Evolutionary conservation across 73 alveolate genomes (phyloP).

Genomic region (Blepharisma stoltei): DNA sequence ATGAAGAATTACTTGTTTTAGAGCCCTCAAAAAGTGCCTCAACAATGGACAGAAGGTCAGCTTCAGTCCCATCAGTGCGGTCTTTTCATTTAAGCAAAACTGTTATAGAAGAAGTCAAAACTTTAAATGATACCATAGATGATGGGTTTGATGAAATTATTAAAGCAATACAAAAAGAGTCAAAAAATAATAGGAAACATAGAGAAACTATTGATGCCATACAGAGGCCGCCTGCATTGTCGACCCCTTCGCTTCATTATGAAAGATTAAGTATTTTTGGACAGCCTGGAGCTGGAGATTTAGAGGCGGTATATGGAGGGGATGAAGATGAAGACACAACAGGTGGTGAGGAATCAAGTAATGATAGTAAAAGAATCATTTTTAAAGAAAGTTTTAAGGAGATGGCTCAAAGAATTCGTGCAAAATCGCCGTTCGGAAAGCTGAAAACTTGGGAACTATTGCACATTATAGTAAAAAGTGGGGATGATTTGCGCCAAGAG

Average conservation of each 20-base stretch:
- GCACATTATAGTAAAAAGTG: slow-evolving; percentile 72
- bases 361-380: slow-evolving; percentile 1
- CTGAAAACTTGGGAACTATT: slow-evolving; percentile 71
- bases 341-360: slow-evolving; percentile 29
- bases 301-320: slow-evolving; percentile 6
- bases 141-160: background rate
- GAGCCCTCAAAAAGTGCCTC: no score
- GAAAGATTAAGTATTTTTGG: background rate
- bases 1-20: slow-evolving; percentile 37
- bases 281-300: background rate
- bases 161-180: background rate
- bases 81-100: background rate
- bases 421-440: slow-evolving; percentile 76
- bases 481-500: slow-evolving; percentile 87
- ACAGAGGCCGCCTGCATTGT: background rate
- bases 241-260: background rate
- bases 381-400: slow-evolving; percentile 60
- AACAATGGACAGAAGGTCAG: background rate
- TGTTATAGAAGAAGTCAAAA: background rate
- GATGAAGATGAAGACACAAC: slow-evolving; percentile 25
- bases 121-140: background rate
- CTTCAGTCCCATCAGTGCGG: slow-evolving; percentile 1
- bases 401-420: slow-evolving; percentile 73
- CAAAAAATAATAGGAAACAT: slow-evolving; percentile 7
- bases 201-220: background rate